Conservation (phyloP, 2,329 filamentous ascomycete species). For the Penicillium janthinellum region DNA sequence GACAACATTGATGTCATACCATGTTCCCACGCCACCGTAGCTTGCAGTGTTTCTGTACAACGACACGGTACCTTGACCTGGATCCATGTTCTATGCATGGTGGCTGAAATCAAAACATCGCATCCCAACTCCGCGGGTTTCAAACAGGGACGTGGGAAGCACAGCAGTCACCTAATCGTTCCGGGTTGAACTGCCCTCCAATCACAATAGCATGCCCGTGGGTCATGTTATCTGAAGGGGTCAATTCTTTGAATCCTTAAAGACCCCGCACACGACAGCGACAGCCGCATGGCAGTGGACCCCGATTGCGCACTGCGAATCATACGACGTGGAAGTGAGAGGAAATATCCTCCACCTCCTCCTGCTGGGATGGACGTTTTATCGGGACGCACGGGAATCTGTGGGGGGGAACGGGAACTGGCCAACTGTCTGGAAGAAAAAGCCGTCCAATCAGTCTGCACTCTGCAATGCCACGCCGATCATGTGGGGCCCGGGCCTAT, state of each 20-base stretch:
- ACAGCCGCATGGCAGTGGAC: background rate
- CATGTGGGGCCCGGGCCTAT: background rate
- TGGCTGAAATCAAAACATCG: background rate
- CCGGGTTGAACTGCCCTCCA: background rate
- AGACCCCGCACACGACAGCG: background rate
- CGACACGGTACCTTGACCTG: background rate
- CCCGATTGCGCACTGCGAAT: background rate
- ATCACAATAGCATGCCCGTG: background rate
- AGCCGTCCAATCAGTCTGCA: background rate
- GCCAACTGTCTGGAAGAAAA: background rate
- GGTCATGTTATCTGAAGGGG: background rate
- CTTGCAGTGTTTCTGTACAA: background rate
- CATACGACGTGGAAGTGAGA: background rate
- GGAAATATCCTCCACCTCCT: background rate
- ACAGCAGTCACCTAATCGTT: background rate
- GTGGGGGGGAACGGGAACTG: background rate
- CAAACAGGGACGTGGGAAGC: background rate
- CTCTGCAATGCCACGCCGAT: background rate
- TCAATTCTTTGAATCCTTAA: background rate
- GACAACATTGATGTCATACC: constrained; percentile 5
- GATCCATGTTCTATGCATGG: background rate
- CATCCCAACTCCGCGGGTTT: background rate
- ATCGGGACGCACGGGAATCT: background rate
- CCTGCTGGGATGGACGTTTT: background rate
- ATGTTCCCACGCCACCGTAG: background rate